Evolutionary conservation across 2,329 filamentous ascomycete genomes (phyloP).

Genomic region (Zasmidium angulare): DNA sequence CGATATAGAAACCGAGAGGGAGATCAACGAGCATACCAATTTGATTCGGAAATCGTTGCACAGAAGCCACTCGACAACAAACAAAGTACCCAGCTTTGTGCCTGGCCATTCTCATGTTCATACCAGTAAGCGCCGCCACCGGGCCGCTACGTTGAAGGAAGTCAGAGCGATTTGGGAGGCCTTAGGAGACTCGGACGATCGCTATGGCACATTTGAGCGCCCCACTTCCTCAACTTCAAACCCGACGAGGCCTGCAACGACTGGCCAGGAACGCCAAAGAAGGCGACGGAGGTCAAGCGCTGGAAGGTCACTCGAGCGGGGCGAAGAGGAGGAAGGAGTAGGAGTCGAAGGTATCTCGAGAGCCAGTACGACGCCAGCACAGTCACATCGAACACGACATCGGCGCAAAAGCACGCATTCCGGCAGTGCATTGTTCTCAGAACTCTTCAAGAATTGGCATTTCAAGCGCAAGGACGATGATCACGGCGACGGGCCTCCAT

Average conservation of each 20-base stretch:
- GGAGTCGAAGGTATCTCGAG: conserved; percentile 11
- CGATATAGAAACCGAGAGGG: conserved; percentile 19
- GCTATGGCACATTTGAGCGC: conserved; percentile 27
- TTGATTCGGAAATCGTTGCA: conserved; percentile 21
- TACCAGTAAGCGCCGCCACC: conserved; percentile 26
- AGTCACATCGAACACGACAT: conserved; percentile 6
- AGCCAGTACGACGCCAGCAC: conserved; percentile 23
- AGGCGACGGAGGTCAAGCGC: conserved; percentile 22
- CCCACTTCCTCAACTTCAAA: conserved; percentile 13
- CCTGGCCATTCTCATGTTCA: conserved; percentile 15
- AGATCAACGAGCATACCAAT: conserved; percentile 22
- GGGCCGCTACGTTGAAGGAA: conserved; percentile 34
- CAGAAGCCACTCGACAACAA: conserved; percentile 16
- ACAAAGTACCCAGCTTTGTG: conserved; percentile 11
- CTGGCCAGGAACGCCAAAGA: conserved; percentile 16
- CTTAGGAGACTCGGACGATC: conserved; percentile 27
- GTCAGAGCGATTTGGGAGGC: conserved; percentile 35
- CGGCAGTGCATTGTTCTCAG: conserved; percentile 33
- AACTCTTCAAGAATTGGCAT: conserved; percentile 30
- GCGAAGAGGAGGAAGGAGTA: conserved; percentile 9
- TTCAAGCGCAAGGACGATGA: conserved; percentile 22
- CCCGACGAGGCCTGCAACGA: conserved; percentile 10
- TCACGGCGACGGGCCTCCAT: conserved; percentile 11
- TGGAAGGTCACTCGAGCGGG: conserved; percentile 16
- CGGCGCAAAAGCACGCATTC: conserved; percentile 24